Evolutionary conservation across 192 early-diverging fungal genomes (phyloP).

Genomic region (Coemansia nantahalensis): DNA sequence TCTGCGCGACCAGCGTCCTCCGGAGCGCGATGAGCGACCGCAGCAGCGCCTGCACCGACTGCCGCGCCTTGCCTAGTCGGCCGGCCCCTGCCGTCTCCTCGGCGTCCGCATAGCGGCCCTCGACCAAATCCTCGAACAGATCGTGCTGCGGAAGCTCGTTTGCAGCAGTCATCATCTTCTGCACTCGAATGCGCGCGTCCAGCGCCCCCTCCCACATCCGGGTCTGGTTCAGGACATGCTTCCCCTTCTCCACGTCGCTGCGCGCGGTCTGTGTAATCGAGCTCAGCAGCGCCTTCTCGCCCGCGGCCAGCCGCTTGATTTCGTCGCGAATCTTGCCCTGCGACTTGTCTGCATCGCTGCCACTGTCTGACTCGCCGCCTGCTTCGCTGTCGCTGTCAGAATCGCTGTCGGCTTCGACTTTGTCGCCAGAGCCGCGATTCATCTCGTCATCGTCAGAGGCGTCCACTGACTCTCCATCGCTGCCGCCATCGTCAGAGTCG

Average conservation of each 20-base stretch:
- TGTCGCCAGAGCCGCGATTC: slow-evolving; percentile 44
- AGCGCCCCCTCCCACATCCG: slow-evolving; percentile 78
- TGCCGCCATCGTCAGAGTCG: slow-evolving; percentile 33
- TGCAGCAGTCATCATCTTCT: slow-evolving; percentile 69
- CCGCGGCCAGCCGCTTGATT: slow-evolving; percentile 71
- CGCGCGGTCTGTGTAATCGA: slow-evolving; percentile 71
- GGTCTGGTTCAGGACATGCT: slow-evolving; percentile 87
- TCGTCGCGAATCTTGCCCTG: slow-evolving; percentile 51
- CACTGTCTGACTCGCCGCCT: slow-evolving; percentile 14
- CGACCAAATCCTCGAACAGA: slow-evolving; percentile 17
- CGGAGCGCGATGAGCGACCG: slow-evolving; percentile 33
- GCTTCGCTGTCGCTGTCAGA: slow-evolving; percentile 21
- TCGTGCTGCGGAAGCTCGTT: slow-evolving; percentile 73
- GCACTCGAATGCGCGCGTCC: slow-evolving; percentile 85
- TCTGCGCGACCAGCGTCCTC: slow-evolving; percentile 23
- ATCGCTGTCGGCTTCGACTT: slow-evolving; percentile 19
- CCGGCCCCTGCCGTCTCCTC: not conserved
- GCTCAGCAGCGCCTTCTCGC: slow-evolving; percentile 82
- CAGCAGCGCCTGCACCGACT: slow-evolving; percentile 24
- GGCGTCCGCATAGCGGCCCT: not conserved
- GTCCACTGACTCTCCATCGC: slow-evolving; percentile 26
- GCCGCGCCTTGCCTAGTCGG: slow-evolving; percentile 13
- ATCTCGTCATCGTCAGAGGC: slow-evolving; percentile 47
- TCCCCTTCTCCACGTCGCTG: slow-evolving; percentile 85
- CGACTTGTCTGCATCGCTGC: slow-evolving; percentile 36